Evolutionary conservation across 495 filamentous ascomycete genomes (phyloP), one percentile per base, ranked within the genome.

Genomic region (Bacidia gigantensis): DNA sequence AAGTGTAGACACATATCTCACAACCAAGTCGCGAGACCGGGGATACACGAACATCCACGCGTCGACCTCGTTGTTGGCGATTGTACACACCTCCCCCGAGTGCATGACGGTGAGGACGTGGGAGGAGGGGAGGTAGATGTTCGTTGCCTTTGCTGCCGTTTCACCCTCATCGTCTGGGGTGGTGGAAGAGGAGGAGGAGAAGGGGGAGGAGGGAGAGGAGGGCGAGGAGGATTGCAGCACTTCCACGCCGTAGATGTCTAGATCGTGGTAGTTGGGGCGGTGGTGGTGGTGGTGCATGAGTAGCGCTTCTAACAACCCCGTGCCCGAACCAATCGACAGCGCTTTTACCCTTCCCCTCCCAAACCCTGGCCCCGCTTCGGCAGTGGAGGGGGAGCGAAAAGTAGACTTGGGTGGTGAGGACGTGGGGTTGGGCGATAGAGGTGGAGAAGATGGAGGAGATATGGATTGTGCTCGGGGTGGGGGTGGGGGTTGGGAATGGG

Each of bases 31-130:
- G 3, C 68, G 63, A 12, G 75, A 62, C n/a, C 73, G 65, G 1
- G 77, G 77, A 49, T 79, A 80, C 11, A 79, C 69, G 62, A 78
- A 77, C 62, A 80, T 60, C 73, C 75, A 74, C 21, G 69, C 66
- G 0, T 44, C 44, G 2, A 74, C 74, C 20, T 64, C 53, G 12
- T 53, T 52, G 14, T 71, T 70, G 1, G 61, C 45, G 1, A 58
- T 12, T 35, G 14, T 5, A 47, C 62, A 58, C 5, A 74, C 55
- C n/a, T 60, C 65, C 60, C 72, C 70, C 1, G 69, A 70, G 12
- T 70, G 72, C 3, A 46, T 44, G 26, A 79, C 74, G 7, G 65
- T 55, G 20, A 69, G 53, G 51, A 75, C 59, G 12, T 67, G 56
- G 42, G 67, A 58, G 45, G 65, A 61, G 3, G 68, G 60, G 11